A percentile compares a stretch with the other conserved stretches of the same genome.
Conservation (phyloP, 2,329 filamentous ascomycete species). For the Paraphoma sp. region DNA sequence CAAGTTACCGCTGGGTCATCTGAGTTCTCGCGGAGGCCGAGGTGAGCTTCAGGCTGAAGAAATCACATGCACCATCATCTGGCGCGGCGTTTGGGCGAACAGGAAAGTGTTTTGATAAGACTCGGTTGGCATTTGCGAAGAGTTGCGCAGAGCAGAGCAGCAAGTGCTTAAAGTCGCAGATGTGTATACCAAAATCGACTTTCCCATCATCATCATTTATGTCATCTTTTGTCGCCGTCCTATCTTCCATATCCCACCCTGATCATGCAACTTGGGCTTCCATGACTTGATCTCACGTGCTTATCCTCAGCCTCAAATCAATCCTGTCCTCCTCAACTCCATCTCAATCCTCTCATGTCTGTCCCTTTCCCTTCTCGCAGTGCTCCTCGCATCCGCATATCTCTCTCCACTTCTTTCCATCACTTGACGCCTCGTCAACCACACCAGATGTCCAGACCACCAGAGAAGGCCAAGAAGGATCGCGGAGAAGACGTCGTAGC, state of each 20-base stretch:
- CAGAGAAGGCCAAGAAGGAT: slow-evolving; percentile 19
- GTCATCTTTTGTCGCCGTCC: neutral
- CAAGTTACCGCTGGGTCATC: slow-evolving; percentile 81
- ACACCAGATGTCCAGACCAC: slow-evolving; percentile 11
- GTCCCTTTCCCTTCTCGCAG: neutral
- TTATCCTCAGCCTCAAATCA: slow-evolving; percentile 15
- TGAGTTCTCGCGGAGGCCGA: slow-evolving; percentile 15
- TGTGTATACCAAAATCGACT: neutral
- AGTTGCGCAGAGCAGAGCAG: neutral
- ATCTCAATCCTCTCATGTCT: slow-evolving; percentile 16
- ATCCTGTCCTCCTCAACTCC: slow-evolving; percentile 34
- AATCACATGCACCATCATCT: neutral
- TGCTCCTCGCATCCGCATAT: neutral
- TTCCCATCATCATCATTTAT: neutral
- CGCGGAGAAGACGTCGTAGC: slow-evolving; percentile 22
- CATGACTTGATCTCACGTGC: neutral
- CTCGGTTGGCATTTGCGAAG: slow-evolving; percentile 4
- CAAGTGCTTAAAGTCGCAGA: neutral
- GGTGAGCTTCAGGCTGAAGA: neutral
- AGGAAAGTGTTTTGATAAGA: neutral
- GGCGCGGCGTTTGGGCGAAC: slow-evolving; percentile 7
- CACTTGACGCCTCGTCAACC: slow-evolving; percentile 8
- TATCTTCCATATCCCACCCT: no score
- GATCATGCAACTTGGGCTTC: neutral
- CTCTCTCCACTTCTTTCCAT: slow-evolving; percentile 1